Conservation (phyloP, 179 eudicot genomes). For the Spergularia azorica region DNA sequence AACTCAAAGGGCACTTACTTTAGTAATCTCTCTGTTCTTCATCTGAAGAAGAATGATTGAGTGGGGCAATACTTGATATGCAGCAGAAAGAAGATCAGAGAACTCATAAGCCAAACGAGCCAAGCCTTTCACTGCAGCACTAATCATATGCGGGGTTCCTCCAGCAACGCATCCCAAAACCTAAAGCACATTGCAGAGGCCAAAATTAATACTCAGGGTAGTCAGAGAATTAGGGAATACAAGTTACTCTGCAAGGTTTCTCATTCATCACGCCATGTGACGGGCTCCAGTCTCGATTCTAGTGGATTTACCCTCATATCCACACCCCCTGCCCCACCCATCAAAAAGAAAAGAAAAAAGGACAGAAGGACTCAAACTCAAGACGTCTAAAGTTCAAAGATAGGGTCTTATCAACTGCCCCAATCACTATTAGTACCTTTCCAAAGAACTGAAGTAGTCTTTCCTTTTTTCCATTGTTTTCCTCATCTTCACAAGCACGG, state of each 20-base stretch:
- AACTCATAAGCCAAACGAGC: slow-evolving; percentile 99
- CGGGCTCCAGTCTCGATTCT: too few relatives aligned
- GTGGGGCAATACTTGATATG: slow-evolving; percentile 75
- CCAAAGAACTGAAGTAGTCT: slow-evolving; percentile 68
- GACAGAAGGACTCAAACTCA: background rate
- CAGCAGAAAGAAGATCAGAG: slow-evolving; percentile 78
- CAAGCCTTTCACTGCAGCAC: slow-evolving; percentile 93
- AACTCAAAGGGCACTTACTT: slow-evolving; percentile 43
- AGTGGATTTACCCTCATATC: too few relatives aligned
- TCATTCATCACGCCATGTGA: background rate
- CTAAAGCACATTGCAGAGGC: slow-evolving; percentile 33
- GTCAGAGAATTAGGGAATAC: background rate
- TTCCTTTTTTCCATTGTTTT: slow-evolving; percentile 65
- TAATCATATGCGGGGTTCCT: slow-evolving; percentile 93
- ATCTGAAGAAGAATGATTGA: slow-evolving; percentile 78
- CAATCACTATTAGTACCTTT: slow-evolving; percentile 43
- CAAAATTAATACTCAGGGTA: slow-evolving; percentile 1
- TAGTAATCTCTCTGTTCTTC: slow-evolving; percentile 80
- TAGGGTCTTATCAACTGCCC: too few relatives aligned
- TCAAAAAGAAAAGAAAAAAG: background rate
- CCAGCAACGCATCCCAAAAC: slow-evolving; percentile 91
- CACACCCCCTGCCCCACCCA: too few relatives aligned
- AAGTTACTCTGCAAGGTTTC: background rate
- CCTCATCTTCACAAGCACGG: slow-evolving; percentile 83
- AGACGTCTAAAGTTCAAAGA: too few relatives aligned